These are phyloP conservation scores for Fusarium scirpi DNA, from an alignment of 2,329 filamentous ascomycete genomes.

Conservation along the genomic window DNA sequence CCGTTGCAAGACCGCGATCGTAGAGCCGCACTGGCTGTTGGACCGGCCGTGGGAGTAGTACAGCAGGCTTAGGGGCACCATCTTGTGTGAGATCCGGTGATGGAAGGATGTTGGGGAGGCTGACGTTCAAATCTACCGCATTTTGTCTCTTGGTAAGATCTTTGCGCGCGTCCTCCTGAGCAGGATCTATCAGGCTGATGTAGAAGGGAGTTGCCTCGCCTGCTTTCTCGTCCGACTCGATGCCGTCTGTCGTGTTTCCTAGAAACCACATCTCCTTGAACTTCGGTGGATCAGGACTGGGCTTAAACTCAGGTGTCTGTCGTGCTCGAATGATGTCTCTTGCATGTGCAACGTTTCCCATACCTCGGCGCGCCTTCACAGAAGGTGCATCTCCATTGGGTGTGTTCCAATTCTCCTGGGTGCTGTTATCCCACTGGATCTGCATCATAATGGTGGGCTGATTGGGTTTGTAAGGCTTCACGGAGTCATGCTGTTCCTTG, in stretches of 20 bases:
- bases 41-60: conserved; percentile 75
- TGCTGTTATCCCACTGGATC: conserved; percentile 77
- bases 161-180: conserved; percentile 50
- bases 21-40: conserved; percentile 87
- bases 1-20: conserved; percentile 81
- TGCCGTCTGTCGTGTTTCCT: conserved; percentile 85
- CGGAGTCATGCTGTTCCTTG: conserved; percentile 77
- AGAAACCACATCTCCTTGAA: conserved; percentile 82
- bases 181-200: conserved; percentile 74
- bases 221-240: conserved; percentile 74
- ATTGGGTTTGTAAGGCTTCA: conserved; percentile 71
- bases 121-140: conserved; percentile 41
- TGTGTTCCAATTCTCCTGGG: conserved; percentile 63
- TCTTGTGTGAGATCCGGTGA: conserved; percentile 72
- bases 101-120: conserved; percentile 65
- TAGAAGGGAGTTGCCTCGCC: conserved; percentile 92
- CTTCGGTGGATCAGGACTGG: conserved; percentile 69
- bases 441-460: conserved; percentile 85
- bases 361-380: conserved; percentile 43
- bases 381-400: conserved; percentile 54
- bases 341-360: conserved; percentile 43
- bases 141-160: conserved; percentile 44
- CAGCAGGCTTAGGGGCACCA: conserved; percentile 78
- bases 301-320: conserved; percentile 53
- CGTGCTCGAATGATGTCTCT: conserved; percentile 40